These are phyloP conservation scores for Ogataea nakhonphanomensis DNA, from an alignment of 805 yeast species.

Conservation along the genomic window DNA sequence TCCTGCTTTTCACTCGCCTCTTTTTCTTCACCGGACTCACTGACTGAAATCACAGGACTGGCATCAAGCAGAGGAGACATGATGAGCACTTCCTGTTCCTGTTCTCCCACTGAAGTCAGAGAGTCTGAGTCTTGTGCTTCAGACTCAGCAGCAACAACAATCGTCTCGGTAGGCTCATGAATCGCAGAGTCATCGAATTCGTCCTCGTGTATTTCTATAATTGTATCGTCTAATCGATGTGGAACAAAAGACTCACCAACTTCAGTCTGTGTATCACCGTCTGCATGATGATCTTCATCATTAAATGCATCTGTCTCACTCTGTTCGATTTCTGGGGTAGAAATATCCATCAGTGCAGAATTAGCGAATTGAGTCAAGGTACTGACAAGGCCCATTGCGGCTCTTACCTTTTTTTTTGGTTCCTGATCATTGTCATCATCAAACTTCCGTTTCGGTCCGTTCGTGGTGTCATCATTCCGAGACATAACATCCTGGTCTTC, in stretches of 20 bases:
- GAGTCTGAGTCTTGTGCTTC: background rate
- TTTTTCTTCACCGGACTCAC: background rate
- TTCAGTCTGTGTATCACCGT: background rate
- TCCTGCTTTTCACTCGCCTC: background rate
- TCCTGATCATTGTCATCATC: slow-evolving; percentile 4
- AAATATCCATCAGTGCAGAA: slow-evolving; percentile 15
- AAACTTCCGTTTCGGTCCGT: background rate
- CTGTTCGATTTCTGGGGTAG: slow-evolving; percentile 1
- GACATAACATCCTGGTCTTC: slow-evolving; percentile 5
- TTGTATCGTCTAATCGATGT: too few relatives aligned
- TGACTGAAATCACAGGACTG: too few relatives aligned
- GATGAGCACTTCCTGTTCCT: too few relatives aligned
- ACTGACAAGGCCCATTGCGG: background rate
- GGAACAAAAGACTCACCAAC: too few relatives aligned
- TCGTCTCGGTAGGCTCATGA: background rate
- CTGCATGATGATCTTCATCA: background rate
- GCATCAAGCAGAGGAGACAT: too few relatives aligned
- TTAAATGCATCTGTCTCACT: too few relatives aligned
- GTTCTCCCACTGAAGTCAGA: too few relatives aligned
- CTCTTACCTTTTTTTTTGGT: background rate
- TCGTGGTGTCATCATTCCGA: slow-evolving; percentile 7
- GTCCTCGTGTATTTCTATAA: background rate
- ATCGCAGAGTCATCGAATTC: background rate
- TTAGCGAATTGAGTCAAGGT: slow-evolving; percentile 13
- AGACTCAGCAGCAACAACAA: background rate